Conservation (phyloP, 768 basidiomycete species). For the Tulasnella sp. region DNA sequence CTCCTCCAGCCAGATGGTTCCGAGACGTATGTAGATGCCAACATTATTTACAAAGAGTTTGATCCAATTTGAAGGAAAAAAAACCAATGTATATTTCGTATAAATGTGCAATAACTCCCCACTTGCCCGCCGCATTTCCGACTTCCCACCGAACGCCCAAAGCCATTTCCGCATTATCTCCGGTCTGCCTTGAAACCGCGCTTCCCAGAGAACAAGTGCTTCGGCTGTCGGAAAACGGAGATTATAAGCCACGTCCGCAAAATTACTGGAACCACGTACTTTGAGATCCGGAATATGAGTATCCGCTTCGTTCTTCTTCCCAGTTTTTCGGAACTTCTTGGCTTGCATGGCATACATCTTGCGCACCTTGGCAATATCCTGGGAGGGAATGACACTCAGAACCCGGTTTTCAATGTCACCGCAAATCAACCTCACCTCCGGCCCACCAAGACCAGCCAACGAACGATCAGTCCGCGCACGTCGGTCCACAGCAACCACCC, state of each 20-base stretch:
- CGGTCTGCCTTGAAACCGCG: constrained; percentile 36
- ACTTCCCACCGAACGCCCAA: neutral
- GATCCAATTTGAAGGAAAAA: constrained; percentile 29
- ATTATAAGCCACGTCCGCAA: constrained; percentile 6
- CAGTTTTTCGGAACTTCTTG: constrained; percentile 81
- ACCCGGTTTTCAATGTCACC: no score
- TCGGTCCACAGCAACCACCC: constrained; percentile 39
- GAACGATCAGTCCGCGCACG: constrained; percentile 66
- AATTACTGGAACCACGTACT: constrained; percentile 41
- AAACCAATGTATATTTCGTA: neutral
- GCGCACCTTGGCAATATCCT: constrained; percentile 33
- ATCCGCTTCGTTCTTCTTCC: constrained; percentile 80
- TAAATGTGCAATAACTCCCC: neutral
- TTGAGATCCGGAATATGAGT: constrained; percentile 74
- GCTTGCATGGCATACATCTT: constrained; percentile 76
- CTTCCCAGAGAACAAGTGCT: constrained; percentile 79
- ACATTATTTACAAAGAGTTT: constrained; percentile 77
- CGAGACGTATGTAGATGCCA: constrained; percentile 86
- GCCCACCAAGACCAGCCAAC: constrained; percentile 70
- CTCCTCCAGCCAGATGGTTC: constrained; percentile 57
- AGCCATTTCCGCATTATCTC: neutral
- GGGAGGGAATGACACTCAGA: neutral
- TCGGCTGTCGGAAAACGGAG: constrained; percentile 47
- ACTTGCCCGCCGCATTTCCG: no score
- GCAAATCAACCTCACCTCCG: constrained; percentile 46